A percentile compares a stretch with the other conserved stretches of the same genome.
Conservation (phyloP, 495 filamentous ascomycete species). For the Podospora pseudocomata region DNA sequence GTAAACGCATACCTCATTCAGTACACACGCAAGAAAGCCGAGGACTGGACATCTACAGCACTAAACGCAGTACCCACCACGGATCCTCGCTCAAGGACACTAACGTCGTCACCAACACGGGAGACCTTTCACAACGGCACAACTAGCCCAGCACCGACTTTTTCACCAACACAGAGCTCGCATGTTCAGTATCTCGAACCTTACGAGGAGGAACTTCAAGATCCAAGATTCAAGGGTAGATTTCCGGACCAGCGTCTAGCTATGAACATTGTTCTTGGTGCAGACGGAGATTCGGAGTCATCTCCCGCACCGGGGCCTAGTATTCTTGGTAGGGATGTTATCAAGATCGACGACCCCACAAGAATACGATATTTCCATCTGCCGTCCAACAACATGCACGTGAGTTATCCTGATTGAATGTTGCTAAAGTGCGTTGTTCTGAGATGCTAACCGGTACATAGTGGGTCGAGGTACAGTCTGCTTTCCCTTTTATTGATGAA, state of each 20-base stretch:
- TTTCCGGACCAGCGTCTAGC: slow-evolving; percentile 23
- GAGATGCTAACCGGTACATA: slow-evolving; percentile 7
- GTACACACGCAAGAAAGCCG: slow-evolving; percentile 6
- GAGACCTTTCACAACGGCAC: not conserved
- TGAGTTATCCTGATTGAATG: not conserved
- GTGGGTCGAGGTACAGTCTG: slow-evolving; percentile 22
- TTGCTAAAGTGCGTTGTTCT: not conserved
- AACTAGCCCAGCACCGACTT: not conserved
- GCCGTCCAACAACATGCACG: slow-evolving; percentile 25
- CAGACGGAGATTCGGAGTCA: not conserved
- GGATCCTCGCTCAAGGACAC: not conserved
- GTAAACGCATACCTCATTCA: slow-evolving; percentile 27
- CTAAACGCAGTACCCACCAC: not conserved
- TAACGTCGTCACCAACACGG: not conserved
- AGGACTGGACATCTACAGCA: not conserved
- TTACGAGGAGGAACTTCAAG: slow-evolving; percentile 13
- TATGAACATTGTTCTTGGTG: slow-evolving; percentile 11
- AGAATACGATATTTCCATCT: slow-evolving; percentile 23
- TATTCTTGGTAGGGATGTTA: not conserved
- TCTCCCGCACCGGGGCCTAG: not conserved
- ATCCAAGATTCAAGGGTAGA: slow-evolving; percentile 18
- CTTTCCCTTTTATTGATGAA: not conserved
- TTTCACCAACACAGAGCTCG: not conserved
- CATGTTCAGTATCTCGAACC: slow-evolving; percentile 8
- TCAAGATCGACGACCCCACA: slow-evolving; percentile 7